Conservation (phyloP, 805 yeast species). For the Saturnispora galanensis region DNA sequence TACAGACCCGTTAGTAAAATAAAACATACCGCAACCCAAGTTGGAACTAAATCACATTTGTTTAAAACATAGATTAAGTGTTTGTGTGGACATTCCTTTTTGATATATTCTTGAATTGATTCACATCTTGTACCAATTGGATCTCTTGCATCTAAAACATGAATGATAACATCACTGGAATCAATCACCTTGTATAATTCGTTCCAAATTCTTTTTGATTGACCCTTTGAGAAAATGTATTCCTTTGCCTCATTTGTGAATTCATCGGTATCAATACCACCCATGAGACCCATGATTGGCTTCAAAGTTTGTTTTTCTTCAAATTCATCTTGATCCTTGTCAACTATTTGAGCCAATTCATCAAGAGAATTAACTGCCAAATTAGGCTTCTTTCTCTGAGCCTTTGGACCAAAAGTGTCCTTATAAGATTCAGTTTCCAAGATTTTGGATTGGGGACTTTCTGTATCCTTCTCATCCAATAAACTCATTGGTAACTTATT, state of each 20-base stretch:
- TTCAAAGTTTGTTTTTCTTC: conserved; percentile 71
- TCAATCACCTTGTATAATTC: conserved; percentile 94
- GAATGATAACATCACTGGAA: conserved; percentile 94
- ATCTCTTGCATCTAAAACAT: conserved; percentile 95
- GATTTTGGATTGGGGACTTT: conserved; percentile 69
- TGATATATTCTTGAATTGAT: conserved; percentile 85
- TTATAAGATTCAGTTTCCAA: conserved; percentile 81
- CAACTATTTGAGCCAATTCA: conserved; percentile 58
- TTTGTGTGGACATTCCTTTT: conserved; percentile 91
- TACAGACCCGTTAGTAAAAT: conserved; percentile 32
- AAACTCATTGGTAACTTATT: conserved; percentile 94
- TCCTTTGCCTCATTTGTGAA: conserved; percentile 89
- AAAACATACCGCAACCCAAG: conserved; percentile 98
- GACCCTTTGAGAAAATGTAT: conserved; percentile 93
- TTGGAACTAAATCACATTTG: conserved; percentile 97
- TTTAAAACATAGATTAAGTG: conserved; percentile 90
- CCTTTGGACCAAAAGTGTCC: conserved; percentile 86
- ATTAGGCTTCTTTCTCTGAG: conserved; percentile 87
- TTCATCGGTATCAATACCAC: conserved; percentile 62
- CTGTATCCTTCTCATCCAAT: conserved; percentile 77
- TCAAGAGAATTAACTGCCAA: conserved; percentile 65
- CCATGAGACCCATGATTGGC: conserved; percentile 74
- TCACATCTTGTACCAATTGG: conserved; percentile 94
- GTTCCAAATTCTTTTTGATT: conserved; percentile 97
- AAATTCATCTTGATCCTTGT: conserved; percentile 44